Conservation (phyloP, 768 basidiomycete genomes). For the Kwoniella shandongensis region DNA sequence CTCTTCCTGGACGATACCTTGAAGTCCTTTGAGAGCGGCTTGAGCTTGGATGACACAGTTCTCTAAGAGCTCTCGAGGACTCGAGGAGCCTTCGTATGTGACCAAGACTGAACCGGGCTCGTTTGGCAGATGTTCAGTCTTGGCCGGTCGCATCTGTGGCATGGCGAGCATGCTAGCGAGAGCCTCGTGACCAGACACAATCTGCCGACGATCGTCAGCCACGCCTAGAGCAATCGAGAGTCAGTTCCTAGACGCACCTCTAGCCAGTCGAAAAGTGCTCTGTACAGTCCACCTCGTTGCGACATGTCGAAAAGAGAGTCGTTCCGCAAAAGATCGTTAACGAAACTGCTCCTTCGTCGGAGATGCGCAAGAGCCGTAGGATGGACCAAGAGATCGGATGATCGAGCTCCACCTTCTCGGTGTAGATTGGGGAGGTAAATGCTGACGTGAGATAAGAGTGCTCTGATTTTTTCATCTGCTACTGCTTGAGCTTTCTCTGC, state of each 20-base stretch:
- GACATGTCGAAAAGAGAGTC: constrained; percentile 95
- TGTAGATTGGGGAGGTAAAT: constrained; percentile 78
- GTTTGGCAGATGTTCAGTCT: constrained; percentile 1
- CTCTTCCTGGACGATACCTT: constrained; percentile 41
- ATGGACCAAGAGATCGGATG: constrained; percentile 70
- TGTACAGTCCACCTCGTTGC: constrained; percentile 77
- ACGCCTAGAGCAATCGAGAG: too few relatives aligned
- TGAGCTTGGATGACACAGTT: constrained; percentile 88
- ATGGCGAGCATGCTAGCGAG: constrained; percentile 94
- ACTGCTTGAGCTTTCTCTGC: constrained; percentile 69
- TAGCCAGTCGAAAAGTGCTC: constrained; percentile 87
- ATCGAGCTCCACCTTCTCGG: constrained; percentile 69
- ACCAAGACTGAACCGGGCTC: constrained; percentile 53
- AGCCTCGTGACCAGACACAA: constrained; percentile 88
- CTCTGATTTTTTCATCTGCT: constrained; percentile 73
- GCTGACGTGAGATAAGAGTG: constrained; percentile 70
- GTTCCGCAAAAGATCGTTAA: constrained; percentile 81
- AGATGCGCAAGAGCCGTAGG: constrained; percentile 90
- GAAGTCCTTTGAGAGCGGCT: constrained; percentile 83
- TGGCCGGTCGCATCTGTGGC: constrained; percentile 63
- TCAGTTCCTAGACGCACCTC: constrained; percentile 60
- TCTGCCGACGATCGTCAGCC: constrained; percentile 58
- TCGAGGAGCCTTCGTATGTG: constrained; percentile 84
- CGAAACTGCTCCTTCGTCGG: constrained; percentile 81
- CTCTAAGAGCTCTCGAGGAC: constrained; percentile 87